Evolutionary conservation across 768 basidiomycete species (phyloP).

Genomic region (Lentinula boryana): DNA sequence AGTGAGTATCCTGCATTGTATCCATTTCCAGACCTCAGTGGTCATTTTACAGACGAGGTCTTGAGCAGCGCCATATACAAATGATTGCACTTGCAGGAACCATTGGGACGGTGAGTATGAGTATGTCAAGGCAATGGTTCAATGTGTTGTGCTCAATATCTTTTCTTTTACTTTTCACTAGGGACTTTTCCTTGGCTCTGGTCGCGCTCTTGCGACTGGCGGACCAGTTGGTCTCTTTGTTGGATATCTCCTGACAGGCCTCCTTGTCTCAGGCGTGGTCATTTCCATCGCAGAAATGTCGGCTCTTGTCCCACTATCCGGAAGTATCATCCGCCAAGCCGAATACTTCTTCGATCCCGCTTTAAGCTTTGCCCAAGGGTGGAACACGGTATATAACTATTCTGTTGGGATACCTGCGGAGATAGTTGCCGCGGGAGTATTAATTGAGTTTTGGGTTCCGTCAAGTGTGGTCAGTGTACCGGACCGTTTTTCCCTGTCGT

Average conservation of each 20-base stretch:
- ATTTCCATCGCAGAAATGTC: slow-evolving; percentile 34
- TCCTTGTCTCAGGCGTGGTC: slow-evolving; percentile 24
- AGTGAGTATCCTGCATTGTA: neutral
- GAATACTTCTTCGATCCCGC: slow-evolving; percentile 48
- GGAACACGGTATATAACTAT: slow-evolving; percentile 39
- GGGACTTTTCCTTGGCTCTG: slow-evolving; percentile 52
- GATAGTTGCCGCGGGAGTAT: slow-evolving; percentile 44
- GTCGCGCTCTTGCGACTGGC: slow-evolving; percentile 38
- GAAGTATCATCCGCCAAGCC: slow-evolving; percentile 48
- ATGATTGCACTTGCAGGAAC: slow-evolving; percentile 9
- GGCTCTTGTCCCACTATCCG: slow-evolving; percentile 24
- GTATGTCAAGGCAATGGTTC: neutral
- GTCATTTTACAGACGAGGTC: neutral
- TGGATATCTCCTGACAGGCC: slow-evolving; percentile 39
- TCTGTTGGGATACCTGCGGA: slow-evolving; percentile 43
- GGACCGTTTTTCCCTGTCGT: neutral
- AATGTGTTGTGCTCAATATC: neutral
- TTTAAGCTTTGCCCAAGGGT: slow-evolving; percentile 37
- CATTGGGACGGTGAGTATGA: slow-evolving; percentile 3
- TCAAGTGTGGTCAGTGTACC: neutral
- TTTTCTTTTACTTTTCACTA: neutral
- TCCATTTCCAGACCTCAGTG: neutral
- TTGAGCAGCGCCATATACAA: slow-evolving; percentile 5
- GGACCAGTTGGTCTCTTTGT: slow-evolving; percentile 50
- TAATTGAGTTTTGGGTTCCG: slow-evolving; percentile 41